These are phyloP conservation scores for Magnusiomyces ingens DNA, from an alignment of 1,139 yeast species.

Conservation along the genomic window DNA sequence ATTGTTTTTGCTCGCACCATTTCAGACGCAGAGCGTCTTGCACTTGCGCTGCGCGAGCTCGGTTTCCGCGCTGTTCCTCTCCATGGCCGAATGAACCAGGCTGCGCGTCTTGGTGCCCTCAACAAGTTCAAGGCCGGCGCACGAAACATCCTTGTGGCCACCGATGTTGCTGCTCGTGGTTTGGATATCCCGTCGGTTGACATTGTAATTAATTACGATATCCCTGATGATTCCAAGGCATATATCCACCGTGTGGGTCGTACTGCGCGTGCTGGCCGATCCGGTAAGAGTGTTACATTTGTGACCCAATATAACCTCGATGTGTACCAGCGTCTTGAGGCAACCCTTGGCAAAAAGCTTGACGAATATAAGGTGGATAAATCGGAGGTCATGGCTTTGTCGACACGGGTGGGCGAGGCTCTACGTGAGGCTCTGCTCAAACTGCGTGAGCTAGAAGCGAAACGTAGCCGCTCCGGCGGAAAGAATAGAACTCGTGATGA, in stretches of 20 bases:
- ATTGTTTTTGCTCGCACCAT: constrained; percentile 92
- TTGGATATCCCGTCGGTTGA: constrained; percentile 94
- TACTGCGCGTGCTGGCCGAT: constrained; percentile 92
- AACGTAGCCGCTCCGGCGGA: constrained; percentile 8
- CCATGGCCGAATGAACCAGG: constrained; percentile 89
- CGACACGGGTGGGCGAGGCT: constrained; percentile 87
- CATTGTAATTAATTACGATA: constrained; percentile 85
- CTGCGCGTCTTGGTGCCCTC: constrained; percentile 86
- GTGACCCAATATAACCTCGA: constrained; percentile 95
- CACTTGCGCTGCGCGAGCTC: constrained; percentile 68
- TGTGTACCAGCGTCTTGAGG: constrained; percentile 71
- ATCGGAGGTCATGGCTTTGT: constrained; percentile 69
- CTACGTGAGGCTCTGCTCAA: constrained; percentile 84
- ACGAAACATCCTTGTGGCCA: constrained; percentile 79
- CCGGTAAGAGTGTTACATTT: constrained; percentile 81
- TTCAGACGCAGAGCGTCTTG: constrained; percentile 89
- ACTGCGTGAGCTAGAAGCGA: constrained; percentile 47
- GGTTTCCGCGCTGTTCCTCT: constrained; percentile 90
- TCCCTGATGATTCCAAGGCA: constrained; percentile 97
- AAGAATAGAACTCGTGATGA: constrained; percentile 10
- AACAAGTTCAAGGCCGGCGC: constrained; percentile 87
- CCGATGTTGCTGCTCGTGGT: constrained; percentile 98
- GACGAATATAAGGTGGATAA: constrained; percentile 76
- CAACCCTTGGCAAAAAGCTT: constrained; percentile 57
- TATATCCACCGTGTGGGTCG: constrained; percentile 97